Evolutionary conservation across 345 rosid genomes (phyloP), one percentile per base, ranked within the genome.

Genomic region (Physaria fendleri): DNA sequence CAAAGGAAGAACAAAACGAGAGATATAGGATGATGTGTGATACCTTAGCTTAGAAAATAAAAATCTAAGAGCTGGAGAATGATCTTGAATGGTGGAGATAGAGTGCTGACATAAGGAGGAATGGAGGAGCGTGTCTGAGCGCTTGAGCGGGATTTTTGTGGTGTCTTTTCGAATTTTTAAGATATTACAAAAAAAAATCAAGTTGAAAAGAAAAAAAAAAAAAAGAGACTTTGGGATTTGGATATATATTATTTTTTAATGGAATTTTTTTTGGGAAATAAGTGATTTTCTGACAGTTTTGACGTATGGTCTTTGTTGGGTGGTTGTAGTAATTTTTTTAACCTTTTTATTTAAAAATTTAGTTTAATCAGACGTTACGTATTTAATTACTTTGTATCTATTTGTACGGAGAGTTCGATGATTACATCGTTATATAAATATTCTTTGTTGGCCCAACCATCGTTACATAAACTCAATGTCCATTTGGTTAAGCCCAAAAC

Each of bases 71-170:
- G 37, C 5, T 39, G 49, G 66, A 44, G 53, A 59, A 59, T 13
- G 30, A 49, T 8, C 16, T 39, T 8, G 7, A 62, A 39, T 20
- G 38, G 56, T 8, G 11, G 37, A 59, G 28, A 12, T 33, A 39
- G 50, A 22, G n/a, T n/a, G 58, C 20, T 49, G 58, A 62, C 38
- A 62, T 62, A 38, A n/a, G n/a, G n/a, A n/a, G n/a, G n/a, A n/a
- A n/a, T n/a, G 56, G 35, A 61, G 66, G 66, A 35, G 45, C 22
- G 49, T n/a, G n/a, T n/a, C n/a, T 40, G 64, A 59, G 56, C 30
- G 32, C n/a, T n/a, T 51, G 52, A 28, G 67, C 67, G 67, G 68
- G 68, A 51, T 63, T 63, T 51, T n/a, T 50, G 44, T 40, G 51
- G 41, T 30, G 34, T 41, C 11, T 51, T 63, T 62, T 63, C 59